phyloP scores from a whole-genome alignment of 371 early-diverging fungal species.

The Circinella umbellata region DNA sequence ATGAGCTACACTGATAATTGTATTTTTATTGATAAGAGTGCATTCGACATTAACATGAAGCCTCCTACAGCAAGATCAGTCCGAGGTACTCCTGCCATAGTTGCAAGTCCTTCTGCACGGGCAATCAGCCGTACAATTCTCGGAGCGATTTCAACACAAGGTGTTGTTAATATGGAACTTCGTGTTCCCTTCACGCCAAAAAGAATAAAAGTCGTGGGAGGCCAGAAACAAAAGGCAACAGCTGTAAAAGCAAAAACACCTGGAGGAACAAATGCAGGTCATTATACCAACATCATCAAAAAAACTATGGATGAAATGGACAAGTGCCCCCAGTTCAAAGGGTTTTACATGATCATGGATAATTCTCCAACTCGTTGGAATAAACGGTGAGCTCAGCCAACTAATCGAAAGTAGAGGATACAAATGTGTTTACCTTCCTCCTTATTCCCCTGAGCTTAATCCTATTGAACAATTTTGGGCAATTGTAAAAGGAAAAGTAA shows the following conservation, averaged over 20 bases:
- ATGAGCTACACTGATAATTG: no score
- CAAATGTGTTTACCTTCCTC: slow-evolving; percentile 5
- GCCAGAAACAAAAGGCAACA: background rate
- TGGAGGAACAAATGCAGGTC: slow-evolving; percentile 15
- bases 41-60: no score
- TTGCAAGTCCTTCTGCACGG: no score
- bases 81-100: no score
- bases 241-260: background rate
- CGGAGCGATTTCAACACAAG: no score
- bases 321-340: slow-evolving; percentile 1
- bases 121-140: no score
- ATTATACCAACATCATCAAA: slow-evolving; percentile 12
- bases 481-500: slow-evolving; percentile 11
- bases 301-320: slow-evolving; percentile 17
- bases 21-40: no score
- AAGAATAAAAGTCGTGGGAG: slow-evolving; percentile 7
- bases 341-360: slow-evolving; percentile 18
- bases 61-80: no score
- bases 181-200: background rate
- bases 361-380: slow-evolving; percentile 11
- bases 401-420: background rate
- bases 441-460: slow-evolving; percentile 12
- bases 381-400: background rate
- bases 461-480: slow-evolving; percentile 14
- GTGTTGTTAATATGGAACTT: no score